phyloP scores from a whole-genome alignment of 805 yeast genomes.

The Saccharomyces jurei region DNA sequence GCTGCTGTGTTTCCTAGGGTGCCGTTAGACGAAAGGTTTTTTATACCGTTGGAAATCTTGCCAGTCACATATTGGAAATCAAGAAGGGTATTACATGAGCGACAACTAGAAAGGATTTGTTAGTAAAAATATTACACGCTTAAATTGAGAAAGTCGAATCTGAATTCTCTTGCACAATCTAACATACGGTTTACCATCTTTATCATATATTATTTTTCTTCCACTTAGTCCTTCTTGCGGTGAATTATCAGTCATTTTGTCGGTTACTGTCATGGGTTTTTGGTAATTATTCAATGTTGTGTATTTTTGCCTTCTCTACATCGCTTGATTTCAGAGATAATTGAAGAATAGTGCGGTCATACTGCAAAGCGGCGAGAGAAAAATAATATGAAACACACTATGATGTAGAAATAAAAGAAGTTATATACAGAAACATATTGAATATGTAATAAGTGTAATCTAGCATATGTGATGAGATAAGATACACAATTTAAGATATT shows the following conservation, averaged over 20 bases:
- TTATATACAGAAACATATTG: slow-evolving; percentile 1
- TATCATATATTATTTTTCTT: slow-evolving; percentile 60
- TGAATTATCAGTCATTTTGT: slow-evolving; percentile 7
- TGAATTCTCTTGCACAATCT: background rate
- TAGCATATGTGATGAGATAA: background rate
- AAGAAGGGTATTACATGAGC: slow-evolving; percentile 73
- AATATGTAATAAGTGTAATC: background rate
- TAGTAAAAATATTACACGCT: slow-evolving; percentile 2
- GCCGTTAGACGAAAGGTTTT: background rate
- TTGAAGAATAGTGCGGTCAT: background rate
- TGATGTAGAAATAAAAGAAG: background rate
- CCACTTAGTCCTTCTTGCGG: slow-evolving; percentile 56
- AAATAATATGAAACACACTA: background rate
- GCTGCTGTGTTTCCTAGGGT: slow-evolving; percentile 14
- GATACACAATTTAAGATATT: background rate
- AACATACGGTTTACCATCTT: slow-evolving; percentile 89
- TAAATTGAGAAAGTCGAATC: slow-evolving; percentile 11
- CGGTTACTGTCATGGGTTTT: background rate
- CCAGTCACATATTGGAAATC: slow-evolving; percentile 67
- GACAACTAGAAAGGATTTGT: slow-evolving; percentile 46
- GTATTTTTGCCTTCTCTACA: background rate
- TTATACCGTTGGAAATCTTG: slow-evolving; percentile 9
- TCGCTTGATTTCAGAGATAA: background rate
- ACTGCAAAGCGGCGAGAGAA: background rate
- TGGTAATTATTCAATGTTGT: background rate